Conservation (phyloP, 2,329 filamentous ascomycete genomes). For the Waltergamsia citrina region DNA sequence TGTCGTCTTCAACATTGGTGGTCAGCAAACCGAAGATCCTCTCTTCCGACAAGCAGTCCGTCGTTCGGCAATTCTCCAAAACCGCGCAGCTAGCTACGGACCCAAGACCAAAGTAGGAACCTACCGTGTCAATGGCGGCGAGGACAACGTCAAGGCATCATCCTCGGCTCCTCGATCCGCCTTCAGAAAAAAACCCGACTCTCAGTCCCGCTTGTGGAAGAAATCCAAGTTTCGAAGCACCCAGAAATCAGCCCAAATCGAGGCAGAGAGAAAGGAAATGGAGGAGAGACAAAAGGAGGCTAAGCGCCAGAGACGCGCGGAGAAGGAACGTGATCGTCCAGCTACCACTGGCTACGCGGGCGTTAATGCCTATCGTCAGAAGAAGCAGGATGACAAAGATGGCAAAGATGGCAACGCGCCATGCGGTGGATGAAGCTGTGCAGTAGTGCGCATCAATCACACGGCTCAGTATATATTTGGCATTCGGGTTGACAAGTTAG, state of each 20-base stretch:
- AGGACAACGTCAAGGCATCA: slow-evolving; percentile 2
- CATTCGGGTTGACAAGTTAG: too few species aligned
- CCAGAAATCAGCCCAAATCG: neutral
- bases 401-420: too few species aligned
- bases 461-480: too few species aligned
- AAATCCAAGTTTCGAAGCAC: too few species aligned
- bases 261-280: neutral
- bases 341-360: neutral
- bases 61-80: slow-evolving; percentile 13
- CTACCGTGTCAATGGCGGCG: neutral
- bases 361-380: neutral
- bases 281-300: neutral
- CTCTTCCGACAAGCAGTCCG: slow-evolving; percentile 17
- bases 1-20: slow-evolving; percentile 7
- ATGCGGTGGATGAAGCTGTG: too few species aligned
- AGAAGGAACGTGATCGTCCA: neutral
- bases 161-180: too few species aligned
- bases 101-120: slow-evolving; percentile 2
- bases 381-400: neutral
- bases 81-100: slow-evolving; percentile 10
- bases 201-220: too few species aligned
- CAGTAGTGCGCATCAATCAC: too few species aligned
- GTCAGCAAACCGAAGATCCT: slow-evolving; percentile 12
- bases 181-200: too few species aligned
- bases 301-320: neutral